phyloP scores from a whole-genome alignment of 2,329 filamentous ascomycete genomes.

The Sporothrix brunneoviolacea region DNA sequence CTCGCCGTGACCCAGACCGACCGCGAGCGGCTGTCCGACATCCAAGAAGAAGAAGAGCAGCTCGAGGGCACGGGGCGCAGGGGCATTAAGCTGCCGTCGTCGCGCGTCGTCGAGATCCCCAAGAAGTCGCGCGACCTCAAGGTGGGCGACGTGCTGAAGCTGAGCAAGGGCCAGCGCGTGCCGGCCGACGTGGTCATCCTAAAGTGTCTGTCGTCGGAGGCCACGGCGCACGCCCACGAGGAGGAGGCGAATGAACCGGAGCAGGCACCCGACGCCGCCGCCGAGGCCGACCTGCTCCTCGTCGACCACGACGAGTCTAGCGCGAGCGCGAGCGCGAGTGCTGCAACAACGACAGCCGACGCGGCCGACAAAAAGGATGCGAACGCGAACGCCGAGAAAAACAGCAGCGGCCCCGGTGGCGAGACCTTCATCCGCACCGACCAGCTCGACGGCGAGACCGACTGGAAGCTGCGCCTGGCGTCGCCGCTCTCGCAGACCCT shows the following conservation, averaged over 20 bases:
- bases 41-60: constrained; percentile 61
- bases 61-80: constrained; percentile 35
- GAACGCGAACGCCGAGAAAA: constrained; percentile 23
- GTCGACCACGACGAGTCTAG: constrained; percentile 1
- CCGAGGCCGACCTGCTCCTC: constrained; percentile 15
- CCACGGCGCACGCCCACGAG: constrained; percentile 24
- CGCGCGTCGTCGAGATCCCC: constrained; percentile 56
- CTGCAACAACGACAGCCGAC: too few species aligned
- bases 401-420: constrained; percentile 42
- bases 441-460: constrained; percentile 94
- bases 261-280: constrained; percentile 32
- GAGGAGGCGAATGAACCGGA: constrained; percentile 22
- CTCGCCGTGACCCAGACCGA: constrained; percentile 19
- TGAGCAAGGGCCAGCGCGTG: constrained; percentile 85
- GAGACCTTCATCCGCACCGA: constrained; percentile 98
- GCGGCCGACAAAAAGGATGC: too few species aligned
- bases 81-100: constrained; percentile 32
- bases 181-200: constrained; percentile 92
- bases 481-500: constrained; percentile 81
- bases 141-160: constrained; percentile 91
- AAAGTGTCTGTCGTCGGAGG: constrained; percentile 52
- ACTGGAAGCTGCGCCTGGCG: constrained; percentile 92
- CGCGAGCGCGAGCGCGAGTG: constrained; percentile 10
- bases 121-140: constrained; percentile 84
- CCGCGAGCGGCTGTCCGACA: constrained; percentile 51